A percentile compares a stretch with the other conserved stretches of the same genome.
Evolutionary conservation across 352 stramenopile genomes (phyloP).

Genomic region (Pythium folliculosum): DNA sequence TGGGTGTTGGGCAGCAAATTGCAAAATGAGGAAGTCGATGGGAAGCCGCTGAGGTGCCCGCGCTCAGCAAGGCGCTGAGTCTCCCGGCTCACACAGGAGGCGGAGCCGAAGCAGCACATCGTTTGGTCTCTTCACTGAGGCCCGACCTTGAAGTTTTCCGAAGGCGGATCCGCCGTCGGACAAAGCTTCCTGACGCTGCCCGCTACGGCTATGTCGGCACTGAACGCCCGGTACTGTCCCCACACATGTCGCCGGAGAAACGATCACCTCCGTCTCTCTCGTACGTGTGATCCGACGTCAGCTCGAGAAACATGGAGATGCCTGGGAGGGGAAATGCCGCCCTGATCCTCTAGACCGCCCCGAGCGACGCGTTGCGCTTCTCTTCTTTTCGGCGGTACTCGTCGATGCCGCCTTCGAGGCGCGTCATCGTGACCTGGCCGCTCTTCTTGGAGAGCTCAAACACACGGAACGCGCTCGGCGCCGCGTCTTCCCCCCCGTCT

Average conservation of each 20-base stretch:
- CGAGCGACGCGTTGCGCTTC: slow-evolving; percentile 45
- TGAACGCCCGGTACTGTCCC: neutral
- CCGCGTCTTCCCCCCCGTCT: slow-evolving; percentile 13
- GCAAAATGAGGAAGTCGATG: neutral
- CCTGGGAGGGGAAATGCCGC: too few species aligned
- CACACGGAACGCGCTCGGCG: slow-evolving; percentile 28
- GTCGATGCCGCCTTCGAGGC: slow-evolving; percentile 34
- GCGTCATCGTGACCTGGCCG: slow-evolving; percentile 38
- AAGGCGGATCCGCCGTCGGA: neutral
- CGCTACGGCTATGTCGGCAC: too few species aligned
- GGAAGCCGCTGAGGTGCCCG: neutral
- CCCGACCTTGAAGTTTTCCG: neutral
- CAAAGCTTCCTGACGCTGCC: too few species aligned
- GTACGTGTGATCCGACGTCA: slow-evolving; percentile 1
- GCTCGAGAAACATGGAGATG: neutral
- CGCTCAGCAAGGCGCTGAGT: neutral
- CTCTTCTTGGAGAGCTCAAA: slow-evolving; percentile 61
- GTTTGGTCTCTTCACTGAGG: too few species aligned
- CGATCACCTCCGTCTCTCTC: neutral
- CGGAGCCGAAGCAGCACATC: too few species aligned
- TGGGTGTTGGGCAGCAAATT: neutral
- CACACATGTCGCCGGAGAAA: neutral
- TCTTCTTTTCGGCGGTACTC: slow-evolving; percentile 50
- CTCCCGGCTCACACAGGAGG: neutral
- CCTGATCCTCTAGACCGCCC: slow-evolving; percentile 37